Evolutionary conservation across 306 rosid species (phyloP).

Genomic region (Rubus idaeus): DNA sequence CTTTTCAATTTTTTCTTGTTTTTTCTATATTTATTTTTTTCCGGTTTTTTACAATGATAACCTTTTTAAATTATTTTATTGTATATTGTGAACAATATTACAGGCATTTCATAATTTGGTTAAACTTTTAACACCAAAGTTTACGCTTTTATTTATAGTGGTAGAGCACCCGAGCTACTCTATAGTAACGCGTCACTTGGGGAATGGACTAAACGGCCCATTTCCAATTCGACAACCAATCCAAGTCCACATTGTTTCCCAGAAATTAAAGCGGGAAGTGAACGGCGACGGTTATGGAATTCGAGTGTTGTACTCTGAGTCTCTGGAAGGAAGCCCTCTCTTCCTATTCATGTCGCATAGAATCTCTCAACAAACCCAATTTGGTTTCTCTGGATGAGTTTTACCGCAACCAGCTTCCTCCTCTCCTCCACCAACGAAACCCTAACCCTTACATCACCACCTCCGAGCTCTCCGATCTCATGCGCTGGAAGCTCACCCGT

Average conservation of each 20-base stretch:
- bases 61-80: too few species aligned
- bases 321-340: constrained; percentile 66
- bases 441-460: constrained; percentile 77
- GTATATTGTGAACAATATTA: too few species aligned
- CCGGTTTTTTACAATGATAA: too few species aligned
- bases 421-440: constrained; percentile 65
- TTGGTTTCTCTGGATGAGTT: constrained; percentile 60
- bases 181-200: background rate
- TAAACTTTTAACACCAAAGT: too few species aligned
- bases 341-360: constrained; percentile 44
- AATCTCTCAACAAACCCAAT: constrained; percentile 57
- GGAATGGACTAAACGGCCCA: background rate
- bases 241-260: background rate
- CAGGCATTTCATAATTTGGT: too few species aligned
- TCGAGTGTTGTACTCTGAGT: constrained; percentile 38
- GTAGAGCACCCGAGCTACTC: too few species aligned
- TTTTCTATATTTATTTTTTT: too few species aligned
- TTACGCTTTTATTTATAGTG: too few species aligned
- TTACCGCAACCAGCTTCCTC: constrained; percentile 64
- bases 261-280: constrained; percentile 2
- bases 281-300: constrained; percentile 43
- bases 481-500: constrained; percentile 93
- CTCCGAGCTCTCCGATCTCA: constrained; percentile 69
- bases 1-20: too few species aligned
- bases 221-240: background rate